A percentile compares a stretch with the other conserved stretches of the same genome.
These are phyloP conservation scores for Seminavis robusta DNA, from an alignment of 108 stramenopile genomes.

Conservation along the genomic window DNA sequence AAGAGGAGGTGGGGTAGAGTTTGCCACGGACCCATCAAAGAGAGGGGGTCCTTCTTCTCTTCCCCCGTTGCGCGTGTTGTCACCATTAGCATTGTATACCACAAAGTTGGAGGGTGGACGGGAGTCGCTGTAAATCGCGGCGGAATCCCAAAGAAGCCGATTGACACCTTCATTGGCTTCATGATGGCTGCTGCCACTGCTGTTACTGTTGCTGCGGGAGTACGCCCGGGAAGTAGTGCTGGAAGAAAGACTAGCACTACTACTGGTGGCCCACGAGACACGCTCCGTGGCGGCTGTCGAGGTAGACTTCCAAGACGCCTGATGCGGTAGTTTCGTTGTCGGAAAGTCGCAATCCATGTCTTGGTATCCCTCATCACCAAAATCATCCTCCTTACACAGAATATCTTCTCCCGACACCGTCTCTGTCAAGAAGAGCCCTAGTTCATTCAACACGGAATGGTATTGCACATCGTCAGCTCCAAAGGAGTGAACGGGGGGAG, in stretches of 20 bases:
- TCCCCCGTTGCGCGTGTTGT: background rate
- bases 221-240: no score
- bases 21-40: constrained; percentile 76
- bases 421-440: background rate
- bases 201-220: background rate
- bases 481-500: no score
- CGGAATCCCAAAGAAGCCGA: constrained; percentile 62
- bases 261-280: constrained; percentile 1
- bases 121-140: constrained; percentile 49
- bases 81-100: constrained; percentile 27
- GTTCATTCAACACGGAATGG: background rate
- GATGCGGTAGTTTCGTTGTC: constrained; percentile 9
- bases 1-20: constrained; percentile 63
- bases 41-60: constrained; percentile 36
- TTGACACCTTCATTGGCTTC: constrained; percentile 29
- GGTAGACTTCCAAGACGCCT: background rate
- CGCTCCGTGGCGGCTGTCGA: background rate
- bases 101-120: constrained; percentile 60
- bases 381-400: constrained; percentile 4
- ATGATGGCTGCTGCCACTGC: background rate
- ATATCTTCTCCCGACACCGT: constrained; percentile 4
- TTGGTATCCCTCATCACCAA: background rate
- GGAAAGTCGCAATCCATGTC: constrained; percentile 8
- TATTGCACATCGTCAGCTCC: no score
- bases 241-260: no score